phyloP scores from a whole-genome alignment of 1,284 basidiomycete genomes.

The Marasmius tenuissimus region DNA sequence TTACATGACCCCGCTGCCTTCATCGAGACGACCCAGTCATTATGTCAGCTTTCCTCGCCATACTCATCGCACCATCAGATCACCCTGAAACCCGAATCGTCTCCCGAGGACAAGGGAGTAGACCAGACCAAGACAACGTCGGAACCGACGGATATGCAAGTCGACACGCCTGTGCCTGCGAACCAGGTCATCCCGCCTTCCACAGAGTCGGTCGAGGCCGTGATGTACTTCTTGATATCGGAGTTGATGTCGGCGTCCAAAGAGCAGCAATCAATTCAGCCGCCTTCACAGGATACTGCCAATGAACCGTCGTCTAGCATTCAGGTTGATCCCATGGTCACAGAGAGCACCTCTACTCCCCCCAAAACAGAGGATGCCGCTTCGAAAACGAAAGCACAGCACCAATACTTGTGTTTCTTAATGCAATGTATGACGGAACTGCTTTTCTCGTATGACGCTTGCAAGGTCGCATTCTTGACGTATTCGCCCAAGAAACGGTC shows the following conservation, averaged over 20 bases:
- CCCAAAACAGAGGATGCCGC: background rate
- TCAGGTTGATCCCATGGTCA: background rate
- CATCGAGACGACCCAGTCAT: slow-evolving; percentile 67
- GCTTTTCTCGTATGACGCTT: slow-evolving; percentile 89
- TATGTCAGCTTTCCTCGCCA: slow-evolving; percentile 74
- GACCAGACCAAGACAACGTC: slow-evolving; percentile 25
- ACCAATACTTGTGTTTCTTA: slow-evolving; percentile 80
- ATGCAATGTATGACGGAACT: slow-evolving; percentile 94
- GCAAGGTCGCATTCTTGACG: slow-evolving; percentile 87
- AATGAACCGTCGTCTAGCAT: background rate
- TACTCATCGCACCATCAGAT: slow-evolving; percentile 65
- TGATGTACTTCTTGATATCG: slow-evolving; percentile 71
- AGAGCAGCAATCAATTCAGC: slow-evolving; percentile 25
- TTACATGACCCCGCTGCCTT: slow-evolving; percentile 83
- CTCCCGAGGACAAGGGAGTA: slow-evolving; percentile 19
- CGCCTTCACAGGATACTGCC: background rate
- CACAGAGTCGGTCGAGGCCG: slow-evolving; percentile 59
- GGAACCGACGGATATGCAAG: slow-evolving; percentile 57
- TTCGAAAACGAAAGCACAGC: slow-evolving; percentile 34
- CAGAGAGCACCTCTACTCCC: slow-evolving; percentile 13
- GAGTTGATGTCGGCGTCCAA: slow-evolving; percentile 72
- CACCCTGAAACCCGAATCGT: slow-evolving; percentile 49
- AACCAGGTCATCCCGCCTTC: slow-evolving; percentile 16
- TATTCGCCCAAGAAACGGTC: slow-evolving; percentile 71
- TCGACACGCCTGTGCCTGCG: slow-evolving; percentile 49